Conservation (phyloP, 2,329 filamentous ascomycete genomes). For the Conoideocrella luteorostrata region DNA sequence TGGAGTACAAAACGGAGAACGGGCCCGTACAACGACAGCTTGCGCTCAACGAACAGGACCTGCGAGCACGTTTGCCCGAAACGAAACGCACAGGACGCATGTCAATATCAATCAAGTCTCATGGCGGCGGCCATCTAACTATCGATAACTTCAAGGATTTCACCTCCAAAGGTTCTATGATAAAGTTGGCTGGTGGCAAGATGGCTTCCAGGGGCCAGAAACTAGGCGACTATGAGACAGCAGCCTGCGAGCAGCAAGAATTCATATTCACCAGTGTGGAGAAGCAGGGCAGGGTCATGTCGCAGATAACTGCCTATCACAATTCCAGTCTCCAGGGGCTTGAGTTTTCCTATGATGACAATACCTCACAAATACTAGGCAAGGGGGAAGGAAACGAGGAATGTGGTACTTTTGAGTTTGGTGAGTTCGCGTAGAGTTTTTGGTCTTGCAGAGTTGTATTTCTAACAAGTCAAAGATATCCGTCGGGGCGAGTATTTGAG, state of each 20-base stretch:
- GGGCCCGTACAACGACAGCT: conserved; percentile 64
- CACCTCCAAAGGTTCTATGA: conserved; percentile 61
- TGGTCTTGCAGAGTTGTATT: neutral
- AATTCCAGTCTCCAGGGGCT: conserved; percentile 74
- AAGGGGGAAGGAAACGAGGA: conserved; percentile 65
- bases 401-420: conserved; percentile 70
- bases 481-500: conserved; percentile 79
- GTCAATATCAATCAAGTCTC: conserved; percentile 68
- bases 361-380: conserved; percentile 78
- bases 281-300: conserved; percentile 66
- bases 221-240: conserved; percentile 65
- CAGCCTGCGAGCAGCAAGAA: conserved; percentile 64
- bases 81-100: conserved; percentile 66
- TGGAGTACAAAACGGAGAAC: conserved; percentile 67
- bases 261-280: conserved; percentile 66
- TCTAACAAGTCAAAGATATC: conserved; percentile 53
- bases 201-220: conserved; percentile 69
- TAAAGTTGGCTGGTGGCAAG: conserved; percentile 67
- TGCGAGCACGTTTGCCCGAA: conserved; percentile 65
- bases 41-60: conserved; percentile 64
- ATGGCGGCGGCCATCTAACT: conserved; percentile 64
- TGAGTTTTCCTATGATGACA: conserved; percentile 90
- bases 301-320: conserved; percentile 69
- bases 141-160: conserved; percentile 72
- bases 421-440: conserved; percentile 47